Evolutionary conservation across 306 rosid genomes (phyloP).

Genomic region (Cucumis cinereus): DNA sequence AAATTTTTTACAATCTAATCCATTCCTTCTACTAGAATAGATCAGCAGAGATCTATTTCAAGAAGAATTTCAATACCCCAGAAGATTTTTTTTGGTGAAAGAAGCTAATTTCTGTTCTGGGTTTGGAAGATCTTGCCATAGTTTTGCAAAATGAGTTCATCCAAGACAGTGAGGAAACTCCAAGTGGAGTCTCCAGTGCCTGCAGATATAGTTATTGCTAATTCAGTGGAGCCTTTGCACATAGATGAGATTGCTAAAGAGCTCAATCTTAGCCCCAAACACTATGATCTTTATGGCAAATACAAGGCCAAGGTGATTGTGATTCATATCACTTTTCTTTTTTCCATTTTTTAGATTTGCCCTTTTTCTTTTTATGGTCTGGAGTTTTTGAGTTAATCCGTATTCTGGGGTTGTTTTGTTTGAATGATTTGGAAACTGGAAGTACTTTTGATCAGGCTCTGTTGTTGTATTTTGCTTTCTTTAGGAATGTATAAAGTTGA

Average conservation of each 20-base stretch:
- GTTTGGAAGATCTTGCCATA: neutral
- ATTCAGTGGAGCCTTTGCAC: conserved; percentile 71
- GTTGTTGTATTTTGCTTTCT: neutral
- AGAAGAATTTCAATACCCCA: neutral
- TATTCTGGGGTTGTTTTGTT: neutral
- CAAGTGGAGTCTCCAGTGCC: conserved; percentile 87
- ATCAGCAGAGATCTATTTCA: neutral
- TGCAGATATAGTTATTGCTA: conserved; percentile 82
- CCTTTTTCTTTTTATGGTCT: neutral
- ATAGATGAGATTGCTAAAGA: conserved; percentile 63
- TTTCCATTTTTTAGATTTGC: neutral
- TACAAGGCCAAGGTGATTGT: conserved; percentile 70
- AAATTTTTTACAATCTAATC: neutral
- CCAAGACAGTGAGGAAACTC: conserved; percentile 50
- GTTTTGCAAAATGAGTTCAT: conserved; percentile 37
- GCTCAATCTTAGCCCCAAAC: conserved; percentile 56
- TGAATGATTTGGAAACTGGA: neutral
- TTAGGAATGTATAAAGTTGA: neutral
- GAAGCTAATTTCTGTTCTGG: neutral
- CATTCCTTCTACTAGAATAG: neutral
- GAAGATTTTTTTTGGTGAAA: neutral
- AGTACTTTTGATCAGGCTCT: neutral
- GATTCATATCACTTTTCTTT: neutral
- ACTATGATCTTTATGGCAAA: conserved; percentile 88
- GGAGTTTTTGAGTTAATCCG: neutral